Conservation (phyloP, 805 yeast genomes). For the Diddensiella santjacobensis region DNA sequence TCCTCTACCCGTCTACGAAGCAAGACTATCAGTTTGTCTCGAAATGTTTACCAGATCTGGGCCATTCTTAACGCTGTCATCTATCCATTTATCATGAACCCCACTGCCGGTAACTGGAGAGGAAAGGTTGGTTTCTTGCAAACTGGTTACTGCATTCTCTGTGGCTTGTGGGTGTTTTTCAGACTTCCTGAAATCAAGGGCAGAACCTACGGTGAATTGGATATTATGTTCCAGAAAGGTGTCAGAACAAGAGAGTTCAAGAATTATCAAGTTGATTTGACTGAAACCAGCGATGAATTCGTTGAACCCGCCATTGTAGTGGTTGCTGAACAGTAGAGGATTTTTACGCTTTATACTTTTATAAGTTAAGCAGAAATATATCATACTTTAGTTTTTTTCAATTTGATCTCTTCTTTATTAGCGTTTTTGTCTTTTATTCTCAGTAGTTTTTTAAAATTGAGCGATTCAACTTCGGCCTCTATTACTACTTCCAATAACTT, state of each 20-base stretch:
- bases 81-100: conserved; percentile 47
- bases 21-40: conserved; percentile 41
- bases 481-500: too few species aligned
- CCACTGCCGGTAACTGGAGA: conserved; percentile 43
- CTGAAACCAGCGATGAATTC: conserved; percentile 14
- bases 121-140: conserved; percentile 47
- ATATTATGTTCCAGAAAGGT: conserved; percentile 43
- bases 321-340: background rate
- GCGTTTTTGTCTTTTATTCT: too few species aligned
- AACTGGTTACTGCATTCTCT: conserved; percentile 35
- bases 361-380: too few species aligned
- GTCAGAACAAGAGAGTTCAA: conserved; percentile 29
- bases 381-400: too few species aligned
- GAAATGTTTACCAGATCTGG: conserved; percentile 29
- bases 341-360: too few species aligned
- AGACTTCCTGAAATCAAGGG: conserved; percentile 57
- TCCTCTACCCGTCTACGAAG: conserved; percentile 41
- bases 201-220: conserved; percentile 57
- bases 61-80: conserved; percentile 20
- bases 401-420: too few species aligned
- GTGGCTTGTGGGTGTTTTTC: conserved; percentile 43
- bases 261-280: conserved; percentile 14
- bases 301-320: background rate
- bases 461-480: too few species aligned
- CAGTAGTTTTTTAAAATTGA: too few species aligned